phyloP scores from a whole-genome alignment of 176 grass and related monocot species.

The Zoysia japonica region DNA sequence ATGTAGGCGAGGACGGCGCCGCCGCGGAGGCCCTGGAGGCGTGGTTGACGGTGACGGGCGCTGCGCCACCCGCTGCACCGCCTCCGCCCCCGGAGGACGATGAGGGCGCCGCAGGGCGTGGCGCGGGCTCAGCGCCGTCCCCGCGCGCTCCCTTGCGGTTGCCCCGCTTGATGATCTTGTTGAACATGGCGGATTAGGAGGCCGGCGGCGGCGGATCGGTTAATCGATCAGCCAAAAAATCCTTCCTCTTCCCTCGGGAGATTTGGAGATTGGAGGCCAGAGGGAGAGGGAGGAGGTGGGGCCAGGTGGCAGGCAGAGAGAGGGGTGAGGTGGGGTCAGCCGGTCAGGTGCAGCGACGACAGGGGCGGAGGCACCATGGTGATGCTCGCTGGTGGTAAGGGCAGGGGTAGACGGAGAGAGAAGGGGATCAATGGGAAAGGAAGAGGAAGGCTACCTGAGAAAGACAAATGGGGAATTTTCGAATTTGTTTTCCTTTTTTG shows the following conservation, averaged over 20 bases:
- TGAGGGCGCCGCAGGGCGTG: slow-evolving; percentile 35
- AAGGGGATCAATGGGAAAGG: slow-evolving; percentile 34
- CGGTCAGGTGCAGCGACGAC: slow-evolving; percentile 40
- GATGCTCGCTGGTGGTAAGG: slow-evolving; percentile 41
- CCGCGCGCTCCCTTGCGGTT: slow-evolving; percentile 60
- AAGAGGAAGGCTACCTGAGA: slow-evolving; percentile 11
- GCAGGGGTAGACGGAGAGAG: not conserved
- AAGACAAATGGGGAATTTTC: slow-evolving; percentile 21
- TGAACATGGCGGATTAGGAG: slow-evolving; percentile 61
- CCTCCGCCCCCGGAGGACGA: slow-evolving; percentile 39
- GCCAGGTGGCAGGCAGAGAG: not conserved
- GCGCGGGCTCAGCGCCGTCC: slow-evolving; percentile 44
- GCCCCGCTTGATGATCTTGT: slow-evolving; percentile 89
- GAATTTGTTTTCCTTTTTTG: not conserved
- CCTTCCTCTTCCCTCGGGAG: not conserved
- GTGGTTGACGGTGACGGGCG: slow-evolving; percentile 80
- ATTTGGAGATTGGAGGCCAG: slow-evolving; percentile 53
- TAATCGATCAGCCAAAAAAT: slow-evolving; percentile 30
- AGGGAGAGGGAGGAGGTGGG: slow-evolving; percentile 19
- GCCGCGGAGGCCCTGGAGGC: slow-evolving; percentile 58
- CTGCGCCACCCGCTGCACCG: slow-evolving; percentile 16
- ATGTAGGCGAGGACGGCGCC: slow-evolving; percentile 44
- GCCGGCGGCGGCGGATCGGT: slow-evolving; percentile 40
- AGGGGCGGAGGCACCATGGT: slow-evolving; percentile 40
- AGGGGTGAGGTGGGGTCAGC: slow-evolving; percentile 33